phyloP scores from a whole-genome alignment of 2,329 filamentous ascomycete species.

The Claviceps sp. region DNA sequence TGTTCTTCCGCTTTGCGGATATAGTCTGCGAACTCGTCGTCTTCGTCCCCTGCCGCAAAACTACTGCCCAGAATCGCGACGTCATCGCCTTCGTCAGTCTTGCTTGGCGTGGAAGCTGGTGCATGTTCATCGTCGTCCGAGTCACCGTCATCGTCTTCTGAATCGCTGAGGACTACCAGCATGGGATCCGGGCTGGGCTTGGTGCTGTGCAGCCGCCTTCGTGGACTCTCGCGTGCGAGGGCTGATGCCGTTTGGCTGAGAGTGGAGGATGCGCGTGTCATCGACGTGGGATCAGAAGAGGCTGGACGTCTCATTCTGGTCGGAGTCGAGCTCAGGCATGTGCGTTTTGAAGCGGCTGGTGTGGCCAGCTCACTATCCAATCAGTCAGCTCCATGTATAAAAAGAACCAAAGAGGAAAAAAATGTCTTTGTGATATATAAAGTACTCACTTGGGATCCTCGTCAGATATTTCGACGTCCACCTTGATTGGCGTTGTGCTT shows the following conservation, averaged over 20 bases:
- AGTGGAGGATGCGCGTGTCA: conserved; percentile 5
- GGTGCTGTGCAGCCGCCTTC: not conserved
- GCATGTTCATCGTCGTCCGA: conserved; percentile 16
- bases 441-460: not conserved
- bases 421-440: not conserved
- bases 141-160: conserved; percentile 18
- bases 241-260: conserved; percentile 7
- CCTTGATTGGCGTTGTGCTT: not conserved
- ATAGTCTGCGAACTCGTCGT: conserved; percentile 33
- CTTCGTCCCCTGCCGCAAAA: conserved; percentile 15
- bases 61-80: conserved; percentile 14
- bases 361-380: conserved; percentile 19
- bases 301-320: conserved; percentile 7
- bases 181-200: conserved; percentile 1
- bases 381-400: not conserved
- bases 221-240: not conserved
- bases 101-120: conserved; percentile 2
- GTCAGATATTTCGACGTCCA: not conserved
- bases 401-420: not conserved
- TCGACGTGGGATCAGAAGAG: conserved; percentile 6
- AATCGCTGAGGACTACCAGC: conserved; percentile 19
- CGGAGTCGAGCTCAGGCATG: conserved; percentile 13
- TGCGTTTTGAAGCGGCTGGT: conserved; percentile 26
- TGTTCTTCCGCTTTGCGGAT: conserved; percentile 26
- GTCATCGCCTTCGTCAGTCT: conserved; percentile 9